These are phyloP conservation scores for Extremus antarcticus DNA, from an alignment of 495 filamentous ascomycete genomes.

Conservation along the genomic window DNA sequence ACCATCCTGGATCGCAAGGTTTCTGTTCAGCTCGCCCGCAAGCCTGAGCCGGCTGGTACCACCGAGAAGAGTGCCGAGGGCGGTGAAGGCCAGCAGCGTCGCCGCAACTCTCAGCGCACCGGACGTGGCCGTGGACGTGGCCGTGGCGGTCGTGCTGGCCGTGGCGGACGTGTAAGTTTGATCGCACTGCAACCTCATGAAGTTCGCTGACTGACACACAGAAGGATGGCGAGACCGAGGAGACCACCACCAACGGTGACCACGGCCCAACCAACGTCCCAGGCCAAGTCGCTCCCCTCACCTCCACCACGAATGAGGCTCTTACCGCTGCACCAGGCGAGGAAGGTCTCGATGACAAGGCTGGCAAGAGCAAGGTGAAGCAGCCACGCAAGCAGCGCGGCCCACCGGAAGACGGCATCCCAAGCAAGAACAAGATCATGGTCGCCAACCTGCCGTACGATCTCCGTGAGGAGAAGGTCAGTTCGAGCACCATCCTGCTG, in stretches of 20 bases:
- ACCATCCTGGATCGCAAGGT: slow-evolving; percentile 97
- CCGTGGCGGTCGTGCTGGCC: slow-evolving; percentile 69
- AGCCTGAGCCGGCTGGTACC: slow-evolving; percentile 78
- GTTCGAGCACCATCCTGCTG: slow-evolving; percentile 7
- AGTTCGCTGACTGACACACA: not conserved
- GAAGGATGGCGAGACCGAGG: slow-evolving; percentile 21
- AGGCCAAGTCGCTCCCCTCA: slow-evolving; percentile 42
- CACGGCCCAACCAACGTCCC: slow-evolving; percentile 43
- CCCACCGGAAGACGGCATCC: slow-evolving; percentile 92
- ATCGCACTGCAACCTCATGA: slow-evolving; percentile 37
- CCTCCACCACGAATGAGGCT: slow-evolving; percentile 51
- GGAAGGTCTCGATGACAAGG: slow-evolving; percentile 34
- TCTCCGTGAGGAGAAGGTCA: slow-evolving; percentile 89
- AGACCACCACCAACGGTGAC: slow-evolving; percentile 28
- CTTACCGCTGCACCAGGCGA: slow-evolving; percentile 39
- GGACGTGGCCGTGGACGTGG: slow-evolving; percentile 38
- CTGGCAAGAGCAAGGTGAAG: slow-evolving; percentile 37
- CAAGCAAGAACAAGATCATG: slow-evolving; percentile 99
- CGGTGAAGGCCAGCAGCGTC: slow-evolving; percentile 50
- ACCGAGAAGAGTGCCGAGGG: slow-evolving; percentile 45
- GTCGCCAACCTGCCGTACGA: slow-evolving; percentile 98
- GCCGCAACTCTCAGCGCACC: slow-evolving; percentile 31
- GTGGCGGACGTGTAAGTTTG: slow-evolving; percentile 54
- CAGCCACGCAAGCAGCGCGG: slow-evolving; percentile 72
- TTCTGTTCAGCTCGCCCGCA: slow-evolving; percentile 94